Conservation (phyloP, 2,329 filamentous ascomycete genomes). For the Coniella lustricola region DNA sequence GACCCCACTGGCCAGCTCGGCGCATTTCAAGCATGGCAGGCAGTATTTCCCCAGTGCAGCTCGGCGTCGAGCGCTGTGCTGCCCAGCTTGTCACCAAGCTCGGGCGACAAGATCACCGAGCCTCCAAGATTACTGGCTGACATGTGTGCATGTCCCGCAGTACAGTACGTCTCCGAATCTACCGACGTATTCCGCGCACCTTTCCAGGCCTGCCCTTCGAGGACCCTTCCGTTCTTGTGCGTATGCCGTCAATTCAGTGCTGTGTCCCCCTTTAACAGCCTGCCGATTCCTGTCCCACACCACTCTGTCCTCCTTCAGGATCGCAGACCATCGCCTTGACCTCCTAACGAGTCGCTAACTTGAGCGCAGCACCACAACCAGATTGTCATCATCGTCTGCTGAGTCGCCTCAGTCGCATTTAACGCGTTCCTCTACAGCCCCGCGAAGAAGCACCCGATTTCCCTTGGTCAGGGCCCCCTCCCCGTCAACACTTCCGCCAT, state of each 20-base stretch:
- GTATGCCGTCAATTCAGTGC: background rate
- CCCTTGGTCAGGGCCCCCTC: slow-evolving; percentile 97
- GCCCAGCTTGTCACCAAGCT: slow-evolving; percentile 6
- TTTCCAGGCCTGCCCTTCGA: background rate
- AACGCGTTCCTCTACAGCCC: slow-evolving; percentile 20
- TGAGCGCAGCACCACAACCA: background rate
- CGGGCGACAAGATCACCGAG: slow-evolving; percentile 10
- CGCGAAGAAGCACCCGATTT: slow-evolving; percentile 79
- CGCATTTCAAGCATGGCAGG: too few relatives aligned
- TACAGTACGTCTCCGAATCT: background rate
- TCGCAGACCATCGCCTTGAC: background rate
- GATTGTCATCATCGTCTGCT: too few relatives aligned
- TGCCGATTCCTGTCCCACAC: background rate
- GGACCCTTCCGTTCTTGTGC: background rate
- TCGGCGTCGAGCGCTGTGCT: too few relatives aligned
- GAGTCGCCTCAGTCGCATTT: background rate
- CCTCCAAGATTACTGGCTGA: slow-evolving; percentile 4
- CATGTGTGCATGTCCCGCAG: slow-evolving; percentile 6
- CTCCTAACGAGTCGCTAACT: background rate
- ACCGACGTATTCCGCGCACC: background rate
- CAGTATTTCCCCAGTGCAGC: too few relatives aligned
- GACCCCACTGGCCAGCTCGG: too few relatives aligned
- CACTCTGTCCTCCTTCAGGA: background rate
- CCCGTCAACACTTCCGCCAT: slow-evolving; percentile 31
- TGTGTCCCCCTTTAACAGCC: background rate